These are phyloP conservation scores for Verticillium nonalfalfae DNA, from an alignment of 2,329 filamentous ascomycete genomes.

Conservation along the genomic window DNA sequence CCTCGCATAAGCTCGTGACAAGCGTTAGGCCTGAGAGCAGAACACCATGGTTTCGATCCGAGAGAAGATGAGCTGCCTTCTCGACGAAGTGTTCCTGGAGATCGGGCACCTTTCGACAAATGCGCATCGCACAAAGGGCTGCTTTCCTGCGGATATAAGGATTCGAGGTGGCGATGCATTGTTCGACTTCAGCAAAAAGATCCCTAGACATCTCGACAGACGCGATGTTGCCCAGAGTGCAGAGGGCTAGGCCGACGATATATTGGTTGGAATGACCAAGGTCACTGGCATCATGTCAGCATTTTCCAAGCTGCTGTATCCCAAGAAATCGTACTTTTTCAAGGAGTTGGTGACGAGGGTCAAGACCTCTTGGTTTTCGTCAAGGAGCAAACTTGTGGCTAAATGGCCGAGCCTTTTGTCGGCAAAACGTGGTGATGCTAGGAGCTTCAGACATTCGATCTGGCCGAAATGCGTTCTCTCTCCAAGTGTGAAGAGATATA, in stretches of 20 bases:
- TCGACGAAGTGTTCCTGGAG: constrained; percentile 96
- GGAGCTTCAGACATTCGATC: constrained; percentile 96
- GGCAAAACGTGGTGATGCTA: constrained; percentile 93
- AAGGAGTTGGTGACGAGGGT: constrained; percentile 96
- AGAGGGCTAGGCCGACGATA: constrained; percentile 91
- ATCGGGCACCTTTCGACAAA: constrained; percentile 96
- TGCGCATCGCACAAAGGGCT: constrained; percentile 96
- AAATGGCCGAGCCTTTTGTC: constrained; percentile 95
- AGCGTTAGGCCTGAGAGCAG: constrained; percentile 87
- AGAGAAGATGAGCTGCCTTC: constrained; percentile 80
- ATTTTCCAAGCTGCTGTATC: neutral
- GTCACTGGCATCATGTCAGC: constrained; percentile 57
- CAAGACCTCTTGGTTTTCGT: constrained; percentile 97
- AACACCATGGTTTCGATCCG: constrained; percentile 94
- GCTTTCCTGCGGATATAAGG: constrained; percentile 98
- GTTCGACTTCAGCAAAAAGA: constrained; percentile 93
- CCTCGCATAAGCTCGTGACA: constrained; percentile 87
- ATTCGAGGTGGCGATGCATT: constrained; percentile 83
- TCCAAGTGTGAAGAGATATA: constrained; percentile 96
- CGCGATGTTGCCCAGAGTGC: constrained; percentile 94
- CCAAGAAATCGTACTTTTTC: constrained; percentile 65
- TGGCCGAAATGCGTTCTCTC: constrained; percentile 98
- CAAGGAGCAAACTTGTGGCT: constrained; percentile 89
- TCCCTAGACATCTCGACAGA: constrained; percentile 98
- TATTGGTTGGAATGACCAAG: constrained; percentile 97